Evolutionary conservation across 1,284 basidiomycete genomes (phyloP).

Genomic region (Ceratobasidium sp.): DNA sequence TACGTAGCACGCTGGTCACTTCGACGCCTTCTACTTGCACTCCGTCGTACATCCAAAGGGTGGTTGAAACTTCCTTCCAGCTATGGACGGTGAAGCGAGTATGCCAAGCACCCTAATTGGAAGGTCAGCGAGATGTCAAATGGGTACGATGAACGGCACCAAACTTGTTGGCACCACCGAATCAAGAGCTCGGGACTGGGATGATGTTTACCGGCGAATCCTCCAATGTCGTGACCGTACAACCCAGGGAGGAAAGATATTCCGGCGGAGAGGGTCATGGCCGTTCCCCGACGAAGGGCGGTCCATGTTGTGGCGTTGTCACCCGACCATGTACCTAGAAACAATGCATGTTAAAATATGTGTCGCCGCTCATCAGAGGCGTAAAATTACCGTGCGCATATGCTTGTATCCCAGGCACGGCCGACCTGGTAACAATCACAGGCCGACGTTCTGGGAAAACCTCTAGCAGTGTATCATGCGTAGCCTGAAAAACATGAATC

Average conservation of each 20-base stretch:
- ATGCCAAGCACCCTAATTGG: conserved; percentile 41
- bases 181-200: conserved; percentile 41
- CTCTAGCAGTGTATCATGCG: conserved; percentile 38
- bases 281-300: conserved; percentile 35
- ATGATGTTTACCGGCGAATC: conserved; percentile 34
- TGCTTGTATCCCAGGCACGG: conserved; percentile 38
- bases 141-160: neutral
- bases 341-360: neutral
- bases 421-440: conserved; percentile 34
- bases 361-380: neutral
- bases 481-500: conserved; percentile 22
- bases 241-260: conserved; percentile 42
- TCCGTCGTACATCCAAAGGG: conserved; percentile 43
- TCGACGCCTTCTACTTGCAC: conserved; percentile 27
- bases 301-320: conserved; percentile 43
- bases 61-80: conserved; percentile 42
- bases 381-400: conserved; percentile 37
- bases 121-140: neutral
- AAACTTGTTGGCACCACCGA: conserved; percentile 43
- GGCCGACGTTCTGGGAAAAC: conserved; percentile 39
- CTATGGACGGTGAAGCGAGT: conserved; percentile 43
- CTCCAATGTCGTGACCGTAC: conserved; percentile 43
- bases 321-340: conserved; percentile 38
- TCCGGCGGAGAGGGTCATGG: conserved; percentile 40
- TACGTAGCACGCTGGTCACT: conserved; percentile 25